Evolutionary conservation across 2,329 filamentous ascomycete genomes (phyloP).

Genomic region (Fusarium nygamai): DNA sequence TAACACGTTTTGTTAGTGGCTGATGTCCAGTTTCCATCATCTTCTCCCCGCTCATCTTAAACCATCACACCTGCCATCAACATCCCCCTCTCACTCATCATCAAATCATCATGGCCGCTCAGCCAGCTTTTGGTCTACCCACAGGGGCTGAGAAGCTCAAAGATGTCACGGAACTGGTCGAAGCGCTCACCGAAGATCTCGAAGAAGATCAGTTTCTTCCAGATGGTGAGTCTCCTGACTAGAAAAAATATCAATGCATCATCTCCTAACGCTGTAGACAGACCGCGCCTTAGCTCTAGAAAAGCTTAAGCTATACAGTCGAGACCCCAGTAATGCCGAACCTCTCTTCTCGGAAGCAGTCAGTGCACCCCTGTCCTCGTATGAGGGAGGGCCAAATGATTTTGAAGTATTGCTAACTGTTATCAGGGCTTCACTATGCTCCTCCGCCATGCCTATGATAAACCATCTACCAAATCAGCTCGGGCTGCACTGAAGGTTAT

Average conservation of each 20-base stretch:
- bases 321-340: conserved; percentile 75
- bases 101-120: conserved; percentile 34
- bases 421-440: conserved; percentile 78
- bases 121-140: conserved; percentile 43
- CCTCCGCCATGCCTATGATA: conserved; percentile 77
- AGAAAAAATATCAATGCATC: background rate
- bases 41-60: conserved; percentile 23
- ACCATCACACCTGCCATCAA: background rate
- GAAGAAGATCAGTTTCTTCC: conserved; percentile 66
- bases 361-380: conserved; percentile 40
- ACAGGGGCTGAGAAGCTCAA: conserved; percentile 66
- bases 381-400: background rate
- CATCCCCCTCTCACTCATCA: background rate
- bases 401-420: conserved; percentile 12
- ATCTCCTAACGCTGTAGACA: conserved; percentile 47
- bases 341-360: conserved; percentile 87
- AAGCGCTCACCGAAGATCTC: conserved; percentile 70
- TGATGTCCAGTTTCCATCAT: conserved; percentile 20
- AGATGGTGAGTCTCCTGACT: conserved; percentile 57
- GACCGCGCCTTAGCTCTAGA: conserved; percentile 71
- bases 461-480: conserved; percentile 68
- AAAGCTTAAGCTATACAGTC: conserved; percentile 73
- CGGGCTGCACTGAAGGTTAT: conserved; percentile 83
- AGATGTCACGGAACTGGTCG: conserved; percentile 72
- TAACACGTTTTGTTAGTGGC: conserved; percentile 24